These are phyloP conservation scores for Exserohilum turcica DNA, from an alignment of 2,329 filamentous ascomycete species.

Conservation along the genomic window DNA sequence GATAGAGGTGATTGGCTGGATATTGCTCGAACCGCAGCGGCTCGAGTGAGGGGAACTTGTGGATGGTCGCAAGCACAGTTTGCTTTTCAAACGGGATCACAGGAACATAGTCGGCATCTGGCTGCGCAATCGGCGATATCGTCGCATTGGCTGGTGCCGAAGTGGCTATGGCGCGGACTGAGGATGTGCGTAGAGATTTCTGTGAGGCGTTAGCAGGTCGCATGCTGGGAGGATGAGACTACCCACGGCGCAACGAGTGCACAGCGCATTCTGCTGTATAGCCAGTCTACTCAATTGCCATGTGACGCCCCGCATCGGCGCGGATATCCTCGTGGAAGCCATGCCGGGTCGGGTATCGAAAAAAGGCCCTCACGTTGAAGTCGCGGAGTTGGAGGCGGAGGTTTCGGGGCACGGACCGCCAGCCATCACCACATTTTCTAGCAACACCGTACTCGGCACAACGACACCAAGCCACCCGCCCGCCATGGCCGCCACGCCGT, in stretches of 20 bases:
- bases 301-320: conserved; percentile 45
- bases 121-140: conserved; percentile 48
- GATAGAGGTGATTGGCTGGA: conserved; percentile 78
- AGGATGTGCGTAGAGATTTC: conserved; percentile 33
- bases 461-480: conserved; percentile 13
- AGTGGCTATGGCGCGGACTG: conserved; percentile 41
- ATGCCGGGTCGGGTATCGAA: conserved; percentile 40
- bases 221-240: conserved; percentile 45
- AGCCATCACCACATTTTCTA: conserved; percentile 28
- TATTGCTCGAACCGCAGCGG: conserved; percentile 78
- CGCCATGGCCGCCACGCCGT: conserved; percentile 45
- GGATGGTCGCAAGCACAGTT: conserved; percentile 79
- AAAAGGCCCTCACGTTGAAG: conserved; percentile 15
- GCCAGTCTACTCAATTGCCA: conserved; percentile 37
- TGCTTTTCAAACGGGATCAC: conserved; percentile 45
- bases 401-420: conserved; percentile 16
- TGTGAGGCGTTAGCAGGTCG: conserved; percentile 37
- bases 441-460: conserved; percentile 6
- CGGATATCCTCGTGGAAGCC: conserved; percentile 48
- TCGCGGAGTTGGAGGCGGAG: conserved; percentile 40
- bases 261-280: conserved; percentile 36
- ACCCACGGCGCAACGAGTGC: conserved; percentile 58
- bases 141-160: conserved; percentile 64
- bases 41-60: conserved; percentile 88
- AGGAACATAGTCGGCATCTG: conserved; percentile 47